Evolutionary conservation across 2,329 filamentous ascomycete genomes (phyloP).

Genomic region (Trichophyton verrucosum): DNA sequence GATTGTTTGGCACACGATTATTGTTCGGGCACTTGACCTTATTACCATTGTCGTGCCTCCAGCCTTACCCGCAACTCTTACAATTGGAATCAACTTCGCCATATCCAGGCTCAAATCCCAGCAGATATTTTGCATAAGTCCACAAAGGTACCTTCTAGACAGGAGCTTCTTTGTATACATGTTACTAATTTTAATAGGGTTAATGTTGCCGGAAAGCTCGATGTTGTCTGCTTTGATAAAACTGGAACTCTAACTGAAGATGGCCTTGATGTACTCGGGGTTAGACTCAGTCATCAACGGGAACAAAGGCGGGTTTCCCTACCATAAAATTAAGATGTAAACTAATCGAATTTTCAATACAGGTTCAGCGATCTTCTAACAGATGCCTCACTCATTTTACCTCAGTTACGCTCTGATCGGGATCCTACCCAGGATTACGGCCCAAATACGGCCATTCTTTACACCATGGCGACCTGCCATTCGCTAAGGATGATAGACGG

Average conservation of each 20-base stretch:
- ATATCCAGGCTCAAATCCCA: slow-evolving; percentile 73
- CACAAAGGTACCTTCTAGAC: slow-evolving; percentile 45
- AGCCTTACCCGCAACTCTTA: slow-evolving; percentile 83
- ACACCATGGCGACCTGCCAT: slow-evolving; percentile 96
- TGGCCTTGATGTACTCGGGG: slow-evolving; percentile 81
- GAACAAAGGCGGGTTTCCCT: slow-evolving; percentile 31
- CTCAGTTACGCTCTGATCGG: slow-evolving; percentile 41
- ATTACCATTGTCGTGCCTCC: slow-evolving; percentile 97
- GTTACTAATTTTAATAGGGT: slow-evolving; percentile 42
- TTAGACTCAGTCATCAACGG: slow-evolving; percentile 59
- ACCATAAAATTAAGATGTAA: not conserved
- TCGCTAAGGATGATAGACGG: slow-evolving; percentile 76
- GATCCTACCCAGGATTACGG: slow-evolving; percentile 49
- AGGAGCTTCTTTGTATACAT: not conserved
- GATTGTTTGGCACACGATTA: slow-evolving; percentile 77
- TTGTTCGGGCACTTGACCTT: slow-evolving; percentile 81
- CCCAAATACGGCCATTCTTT: slow-evolving; percentile 59
- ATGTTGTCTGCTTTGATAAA: slow-evolving; percentile 79
- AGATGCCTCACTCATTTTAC: slow-evolving; percentile 49
- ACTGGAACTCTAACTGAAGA: slow-evolving; percentile 73
- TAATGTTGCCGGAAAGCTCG: slow-evolving; percentile 86
- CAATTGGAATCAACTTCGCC: slow-evolving; percentile 94
- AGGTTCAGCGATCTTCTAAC: slow-evolving; percentile 66
- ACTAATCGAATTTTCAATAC: slow-evolving; percentile 3
- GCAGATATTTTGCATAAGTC: slow-evolving; percentile 94